These are phyloP conservation scores for Dactylellina cionopaga DNA, from an alignment of 2,329 filamentous ascomycete genomes.

Conservation along the genomic window DNA sequence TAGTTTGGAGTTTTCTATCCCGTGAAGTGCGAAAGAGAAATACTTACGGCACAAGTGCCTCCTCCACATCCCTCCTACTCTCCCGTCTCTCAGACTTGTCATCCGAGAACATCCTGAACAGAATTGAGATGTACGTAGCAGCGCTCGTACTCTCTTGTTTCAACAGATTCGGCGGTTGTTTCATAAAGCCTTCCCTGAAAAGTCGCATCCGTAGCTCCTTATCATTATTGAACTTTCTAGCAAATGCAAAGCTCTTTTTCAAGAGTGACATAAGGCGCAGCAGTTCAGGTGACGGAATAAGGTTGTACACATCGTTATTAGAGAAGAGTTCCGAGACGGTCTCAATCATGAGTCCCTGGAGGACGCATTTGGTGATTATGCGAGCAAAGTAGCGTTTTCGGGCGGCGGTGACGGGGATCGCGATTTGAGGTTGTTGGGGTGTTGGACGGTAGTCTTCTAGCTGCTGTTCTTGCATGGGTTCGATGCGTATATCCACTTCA, in stretches of 20 bases:
- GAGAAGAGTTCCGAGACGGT: constrained; percentile 99
- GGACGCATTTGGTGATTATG: constrained; percentile 97
- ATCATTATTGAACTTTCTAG: constrained; percentile 96
- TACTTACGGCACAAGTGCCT: constrained; percentile 81
- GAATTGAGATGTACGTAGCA: constrained; percentile 92
- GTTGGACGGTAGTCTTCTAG: constrained; percentile 90
- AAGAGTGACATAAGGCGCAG: constrained; percentile 91
- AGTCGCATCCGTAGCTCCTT: constrained; percentile 93
- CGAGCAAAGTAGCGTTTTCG: constrained; percentile 97
- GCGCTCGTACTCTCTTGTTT: constrained; percentile 96
- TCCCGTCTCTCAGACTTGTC: constrained; percentile 81
- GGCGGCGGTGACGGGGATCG: constrained; percentile 89
- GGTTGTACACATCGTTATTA: constrained; percentile 91
- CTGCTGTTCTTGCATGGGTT: constrained; percentile 46
- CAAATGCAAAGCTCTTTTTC: constrained; percentile 96
- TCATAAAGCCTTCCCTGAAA: constrained; percentile 99
- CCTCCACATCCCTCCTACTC: constrained; percentile 84
- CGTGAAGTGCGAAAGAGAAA: background rate
- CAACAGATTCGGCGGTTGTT: constrained; percentile 94
- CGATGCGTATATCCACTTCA: constrained; percentile 41
- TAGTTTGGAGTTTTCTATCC: background rate
- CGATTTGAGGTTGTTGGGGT: constrained; percentile 69
- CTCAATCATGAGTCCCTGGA: constrained; percentile 98
- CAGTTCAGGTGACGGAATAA: constrained; percentile 90
- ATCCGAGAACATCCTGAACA: constrained; percentile 97